Evolutionary conservation across 2,329 filamentous ascomycete genomes (phyloP).

Genomic region (Colletotrichum somersetense): DNA sequence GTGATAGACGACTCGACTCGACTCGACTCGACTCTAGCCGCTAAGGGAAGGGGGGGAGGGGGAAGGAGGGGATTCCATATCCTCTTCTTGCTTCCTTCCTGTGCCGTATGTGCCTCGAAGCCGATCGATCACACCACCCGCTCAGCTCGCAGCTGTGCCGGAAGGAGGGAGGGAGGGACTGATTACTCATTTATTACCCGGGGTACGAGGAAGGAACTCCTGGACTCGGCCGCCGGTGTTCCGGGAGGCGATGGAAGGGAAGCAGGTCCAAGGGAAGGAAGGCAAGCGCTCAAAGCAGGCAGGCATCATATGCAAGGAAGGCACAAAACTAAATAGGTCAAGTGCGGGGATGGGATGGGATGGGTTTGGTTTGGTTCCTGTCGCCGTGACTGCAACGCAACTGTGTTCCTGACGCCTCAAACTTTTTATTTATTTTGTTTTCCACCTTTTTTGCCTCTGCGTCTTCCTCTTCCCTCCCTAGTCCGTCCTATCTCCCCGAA

Average conservation of each 20-base stretch:
- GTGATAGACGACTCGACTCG: not conserved
- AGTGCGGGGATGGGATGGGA: not conserved
- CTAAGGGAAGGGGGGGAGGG: not conserved
- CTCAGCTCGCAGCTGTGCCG: not conserved
- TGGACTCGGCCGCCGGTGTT: no score
- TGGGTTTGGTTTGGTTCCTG: not conserved
- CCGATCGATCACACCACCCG: not conserved
- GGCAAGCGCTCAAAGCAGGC: not conserved
- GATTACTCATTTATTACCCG: not conserved
- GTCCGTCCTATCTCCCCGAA: no score
- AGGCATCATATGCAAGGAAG: not conserved
- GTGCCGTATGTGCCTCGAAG: not conserved
- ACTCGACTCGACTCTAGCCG: not conserved
- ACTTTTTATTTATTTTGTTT: not conserved
- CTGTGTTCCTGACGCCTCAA: not conserved
- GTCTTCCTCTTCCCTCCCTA: not conserved
- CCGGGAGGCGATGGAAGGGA: no score
- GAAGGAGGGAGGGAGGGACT: not conserved
- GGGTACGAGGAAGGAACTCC: not conserved
- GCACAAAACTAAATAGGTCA: not conserved
- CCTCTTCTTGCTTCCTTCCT: no score
- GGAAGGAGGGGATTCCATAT: no score
- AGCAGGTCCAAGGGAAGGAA: no score
- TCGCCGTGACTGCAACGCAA: not conserved
- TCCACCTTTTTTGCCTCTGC: not conserved